Evolutionary conservation across 108 stramenopile genomes (phyloP).

Genomic region (Nitzschia palea): DNA sequence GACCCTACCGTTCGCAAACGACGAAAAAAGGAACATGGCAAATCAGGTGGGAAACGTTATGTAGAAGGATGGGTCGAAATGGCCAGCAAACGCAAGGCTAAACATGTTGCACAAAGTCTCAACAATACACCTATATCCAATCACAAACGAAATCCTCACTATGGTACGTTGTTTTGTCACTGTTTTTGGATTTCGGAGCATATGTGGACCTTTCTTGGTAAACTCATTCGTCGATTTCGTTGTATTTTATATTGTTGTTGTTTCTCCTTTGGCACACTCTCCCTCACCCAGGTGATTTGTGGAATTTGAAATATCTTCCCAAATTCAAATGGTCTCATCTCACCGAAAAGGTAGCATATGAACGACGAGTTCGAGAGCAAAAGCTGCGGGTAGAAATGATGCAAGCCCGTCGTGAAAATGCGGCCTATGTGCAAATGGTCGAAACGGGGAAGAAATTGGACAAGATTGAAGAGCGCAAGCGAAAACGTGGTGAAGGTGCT

Average conservation of each 20-base stretch:
- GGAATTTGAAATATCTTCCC: slow-evolving; percentile 94
- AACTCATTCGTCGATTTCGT: too few species aligned
- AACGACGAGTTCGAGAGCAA: slow-evolving; percentile 89
- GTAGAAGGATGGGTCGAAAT: slow-evolving; percentile 97
- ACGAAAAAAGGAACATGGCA: slow-evolving; percentile 63
- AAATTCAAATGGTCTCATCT: slow-evolving; percentile 96
- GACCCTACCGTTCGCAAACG: slow-evolving; percentile 80
- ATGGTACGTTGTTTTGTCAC: slow-evolving; percentile 40
- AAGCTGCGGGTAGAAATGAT: slow-evolving; percentile 90
- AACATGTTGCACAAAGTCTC: slow-evolving; percentile 72
- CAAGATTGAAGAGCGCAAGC: slow-evolving; percentile 87
- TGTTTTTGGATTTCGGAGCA: too few species aligned
- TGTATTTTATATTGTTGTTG: slow-evolving; percentile 14
- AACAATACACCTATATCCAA: slow-evolving; percentile 85
- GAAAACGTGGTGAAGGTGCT: slow-evolving; percentile 54
- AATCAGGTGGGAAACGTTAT: slow-evolving; percentile 82
- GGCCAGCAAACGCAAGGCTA: slow-evolving; percentile 87
- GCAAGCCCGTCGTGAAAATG: slow-evolving; percentile 90
- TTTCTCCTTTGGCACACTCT: not conserved
- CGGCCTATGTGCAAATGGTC: slow-evolving; percentile 82
- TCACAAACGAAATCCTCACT: slow-evolving; percentile 79
- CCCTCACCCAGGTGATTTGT: slow-evolving; percentile 66
- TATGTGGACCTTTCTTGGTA: too few species aligned
- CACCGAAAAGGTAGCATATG: slow-evolving; percentile 97
- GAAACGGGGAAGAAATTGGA: slow-evolving; percentile 89